Percentiles rank a stretch among this genome's conserved stretches.
These are phyloP conservation scores for Silene uniflora DNA, from an alignment of 148 eudicot genomes.

Conservation along the genomic window DNA sequence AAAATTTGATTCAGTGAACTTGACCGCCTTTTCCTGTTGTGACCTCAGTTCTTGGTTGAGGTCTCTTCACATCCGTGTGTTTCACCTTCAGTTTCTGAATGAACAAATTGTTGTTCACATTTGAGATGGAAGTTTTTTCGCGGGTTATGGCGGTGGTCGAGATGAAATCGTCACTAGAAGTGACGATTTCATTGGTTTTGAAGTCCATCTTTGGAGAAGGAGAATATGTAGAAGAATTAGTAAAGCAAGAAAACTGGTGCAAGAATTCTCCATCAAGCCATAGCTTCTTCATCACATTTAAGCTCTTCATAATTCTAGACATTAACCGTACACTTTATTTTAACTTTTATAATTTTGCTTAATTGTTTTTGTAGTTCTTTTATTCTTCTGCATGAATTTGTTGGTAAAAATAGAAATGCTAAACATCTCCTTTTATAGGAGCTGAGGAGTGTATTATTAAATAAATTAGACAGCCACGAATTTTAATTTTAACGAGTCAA, in stretches of 20 bases:
- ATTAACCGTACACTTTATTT: background rate
- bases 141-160: background rate
- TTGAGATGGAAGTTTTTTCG: background rate
- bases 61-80: background rate
- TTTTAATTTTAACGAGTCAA: too few relatives aligned
- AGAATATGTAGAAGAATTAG: background rate
- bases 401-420: too few relatives aligned
- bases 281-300: background rate
- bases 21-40: background rate
- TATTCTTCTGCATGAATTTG: too few relatives aligned
- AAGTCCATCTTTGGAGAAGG: background rate
- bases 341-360: too few relatives aligned
- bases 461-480: too few relatives aligned
- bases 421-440: too few relatives aligned
- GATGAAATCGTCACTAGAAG: background rate
- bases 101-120: background rate
- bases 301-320: background rate
- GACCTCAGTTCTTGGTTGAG: background rate
- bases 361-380: too few relatives aligned
- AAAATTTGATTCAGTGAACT: background rate
- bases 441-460: too few relatives aligned
- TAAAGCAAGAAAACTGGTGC: background rate
- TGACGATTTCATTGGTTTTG: background rate
- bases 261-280: background rate
- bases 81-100: background rate